A percentile compares a stretch with the other conserved stretches of the same genome.
phyloP scores from a whole-genome alignment of 2,329 filamentous ascomycete genomes.

The Alternaria metachromatica region DNA sequence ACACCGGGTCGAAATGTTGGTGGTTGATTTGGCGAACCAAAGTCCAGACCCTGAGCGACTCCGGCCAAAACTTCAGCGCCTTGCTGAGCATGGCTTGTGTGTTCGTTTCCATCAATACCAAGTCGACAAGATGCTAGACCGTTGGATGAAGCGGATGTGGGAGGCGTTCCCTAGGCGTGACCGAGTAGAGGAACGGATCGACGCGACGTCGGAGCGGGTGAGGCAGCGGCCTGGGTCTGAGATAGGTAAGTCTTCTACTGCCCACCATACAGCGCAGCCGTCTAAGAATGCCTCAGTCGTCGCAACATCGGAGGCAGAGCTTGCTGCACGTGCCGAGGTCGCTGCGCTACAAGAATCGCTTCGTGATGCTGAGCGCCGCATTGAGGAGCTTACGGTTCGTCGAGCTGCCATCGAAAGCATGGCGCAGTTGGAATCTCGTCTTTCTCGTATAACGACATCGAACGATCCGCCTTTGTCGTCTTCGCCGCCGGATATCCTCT shows the following conservation, averaged over 20 bases:
- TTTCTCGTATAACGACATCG: neutral
- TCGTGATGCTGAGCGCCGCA: neutral
- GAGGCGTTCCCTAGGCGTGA: conserved; percentile 2
- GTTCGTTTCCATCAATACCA: neutral
- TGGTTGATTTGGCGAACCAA: conserved; percentile 8
- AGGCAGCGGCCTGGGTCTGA: neutral
- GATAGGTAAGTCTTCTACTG: neutral
- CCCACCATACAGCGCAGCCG: neutral
- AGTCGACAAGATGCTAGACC: neutral
- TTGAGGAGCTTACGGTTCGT: neutral
- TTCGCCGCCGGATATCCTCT: neutral
- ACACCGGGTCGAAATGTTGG: neutral
- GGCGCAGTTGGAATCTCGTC: neutral
- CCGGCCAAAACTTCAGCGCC: conserved; percentile 1
- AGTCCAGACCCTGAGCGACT: conserved; percentile 15
- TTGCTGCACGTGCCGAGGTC: neutral
- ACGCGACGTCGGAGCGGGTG: neutral
- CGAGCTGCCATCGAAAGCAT: neutral
- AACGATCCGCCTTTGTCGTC: neutral
- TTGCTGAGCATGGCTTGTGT: conserved; percentile 20
- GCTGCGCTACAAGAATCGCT: neutral
- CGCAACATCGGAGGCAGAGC: neutral
- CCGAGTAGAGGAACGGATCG: too few species aligned
- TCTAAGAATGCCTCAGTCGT: neutral
- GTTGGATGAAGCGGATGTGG: conserved; percentile 6